Base-by-base conservation (phyloP, 2,329 filamentous ascomycete genomes). In the Sporothrix euskadiensis region DNA sequence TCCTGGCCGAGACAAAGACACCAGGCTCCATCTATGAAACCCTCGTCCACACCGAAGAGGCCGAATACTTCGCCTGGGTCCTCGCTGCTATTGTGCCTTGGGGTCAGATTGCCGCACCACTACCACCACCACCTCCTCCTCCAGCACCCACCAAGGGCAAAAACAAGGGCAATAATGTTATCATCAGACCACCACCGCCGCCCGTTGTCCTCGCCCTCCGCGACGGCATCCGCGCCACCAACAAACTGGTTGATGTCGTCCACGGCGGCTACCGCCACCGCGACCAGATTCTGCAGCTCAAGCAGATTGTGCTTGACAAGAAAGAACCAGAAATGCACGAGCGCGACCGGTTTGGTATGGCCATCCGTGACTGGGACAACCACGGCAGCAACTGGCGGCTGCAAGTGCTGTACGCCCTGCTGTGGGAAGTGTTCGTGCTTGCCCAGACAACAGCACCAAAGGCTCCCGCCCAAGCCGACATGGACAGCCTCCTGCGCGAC, bases 171-270 rank as follows among this genome's bases (percentile, higher is more conserved):
- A 71, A 47, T 12, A 52, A 52, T 14, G n/a, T 32, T 16, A n/a
- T 32, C n/a, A 59, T 8, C 49, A 72, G 54, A 14, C 72, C 52
- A 16, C 75, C 74, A 8, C 85, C 87, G 26, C 88, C 91, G 0
- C 85, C 89, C 22, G 87, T 90, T 3, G 87, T 87, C 3, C 83
- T 88, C 41, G 91, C 92, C 5, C 90, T 89, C 5, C 86, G 91
- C 44, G 93, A 97, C 79, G 94, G 94, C 5, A 89, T 97, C 79
- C 94, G 92, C 78, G 88, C 90, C 0, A 89, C 92, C 1, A 97
- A 94, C 79, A 96, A 91, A 79, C 83, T 94, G 5, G 88, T 87
- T 59, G 89, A 90, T 76, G 82, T 95, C 4, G 83, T 96, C 3
- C 72, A 72, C 22, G 76, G 75, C 4, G 75, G 75, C 7, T 76